Evolutionary conservation across 176 grass and related monocot genomes (phyloP), one percentile per base, ranked within the genome.

Genomic region (Phragmites australis): DNA sequence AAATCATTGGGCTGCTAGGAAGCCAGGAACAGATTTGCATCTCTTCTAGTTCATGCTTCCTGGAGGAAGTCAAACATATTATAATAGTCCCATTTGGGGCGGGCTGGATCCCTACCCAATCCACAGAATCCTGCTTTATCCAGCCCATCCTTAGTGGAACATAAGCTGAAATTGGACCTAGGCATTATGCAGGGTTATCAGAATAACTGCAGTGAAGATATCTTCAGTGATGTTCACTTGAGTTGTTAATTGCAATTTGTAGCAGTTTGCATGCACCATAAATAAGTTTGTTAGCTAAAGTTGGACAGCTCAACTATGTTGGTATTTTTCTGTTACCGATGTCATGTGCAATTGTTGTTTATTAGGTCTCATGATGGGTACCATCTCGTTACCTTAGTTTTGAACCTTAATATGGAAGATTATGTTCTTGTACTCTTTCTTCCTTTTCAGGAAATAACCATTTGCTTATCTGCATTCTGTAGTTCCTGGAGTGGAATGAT

Each of bases 401-500:
- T 46, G 5, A 77, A 11, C 42, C 11, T 69, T n/a, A 49, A 72
- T 72, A 65, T 40, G 26, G 31, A 83, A 76, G 44, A 64, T 89
- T 84, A 83, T 72, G 58, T 79, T 54, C 11, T 74, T 59, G 51
- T 61, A 69, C 56, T 58, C 51, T 47, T 86, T 30, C 26, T 77
- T 84, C 48, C 46, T 83, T 85, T 84, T 78, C 83, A 77, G 49
- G 47, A 63, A 85, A 76, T 83, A 51, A 88, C 72, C 42, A 64
- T 83, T 84, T 82, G 18, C 52, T 70, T 78, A 32, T 83, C 46
- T 72, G 21, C 39, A 41, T 70, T 75, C 17, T 80, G 66, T 83
- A 98, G 95, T 86, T 84, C 95, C 13, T 98, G 92, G 88, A 94
- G 88, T 68, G 95, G 95, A 37, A 87, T 87, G 51, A 87, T 93